Conservation (phyloP, 495 filamentous ascomycete genomes). For the Xylaria venustula region DNA sequence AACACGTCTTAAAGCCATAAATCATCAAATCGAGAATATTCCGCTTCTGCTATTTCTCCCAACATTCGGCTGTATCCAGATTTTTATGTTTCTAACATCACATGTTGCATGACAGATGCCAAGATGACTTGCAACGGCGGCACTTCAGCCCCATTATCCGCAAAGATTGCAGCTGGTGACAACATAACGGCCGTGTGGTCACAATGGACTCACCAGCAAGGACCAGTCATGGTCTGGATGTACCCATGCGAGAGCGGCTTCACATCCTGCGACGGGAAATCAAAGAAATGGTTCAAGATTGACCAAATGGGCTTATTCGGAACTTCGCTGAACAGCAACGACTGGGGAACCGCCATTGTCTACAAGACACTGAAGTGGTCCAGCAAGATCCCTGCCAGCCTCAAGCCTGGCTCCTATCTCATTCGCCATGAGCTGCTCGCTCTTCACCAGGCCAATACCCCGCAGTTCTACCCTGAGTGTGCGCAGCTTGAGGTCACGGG, state of each 20-base stretch:
- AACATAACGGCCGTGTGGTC: slow-evolving; percentile 51
- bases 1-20: no score
- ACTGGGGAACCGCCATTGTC: slow-evolving; percentile 52
- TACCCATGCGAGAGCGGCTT: slow-evolving; percentile 51
- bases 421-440: slow-evolving; percentile 60
- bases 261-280: slow-evolving; percentile 43
- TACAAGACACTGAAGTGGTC: slow-evolving; percentile 51
- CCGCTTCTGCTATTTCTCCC: no score
- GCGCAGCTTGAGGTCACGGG: slow-evolving; percentile 55
- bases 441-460: slow-evolving; percentile 58
- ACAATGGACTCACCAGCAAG: slow-evolving; percentile 59
- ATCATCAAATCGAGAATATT: no score
- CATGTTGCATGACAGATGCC: no score
- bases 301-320: slow-evolving; percentile 53
- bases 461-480: slow-evolving; percentile 62
- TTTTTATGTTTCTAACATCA: no score
- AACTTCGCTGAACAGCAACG: slow-evolving; percentile 39
- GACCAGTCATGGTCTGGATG: slow-evolving; percentile 57
- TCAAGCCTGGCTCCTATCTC: slow-evolving; percentile 58
- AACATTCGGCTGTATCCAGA: no score
- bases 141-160: slow-evolving; percentile 41
- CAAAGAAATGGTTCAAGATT: slow-evolving; percentile 59
- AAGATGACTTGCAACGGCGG: slow-evolving; percentile 59
- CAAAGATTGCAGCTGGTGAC: slow-evolving; percentile 44
- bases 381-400: slow-evolving; percentile 46